These are phyloP conservation scores for Gossypium sturtianum DNA, from an alignment of 345 rosid species.

Conservation along the genomic window DNA sequence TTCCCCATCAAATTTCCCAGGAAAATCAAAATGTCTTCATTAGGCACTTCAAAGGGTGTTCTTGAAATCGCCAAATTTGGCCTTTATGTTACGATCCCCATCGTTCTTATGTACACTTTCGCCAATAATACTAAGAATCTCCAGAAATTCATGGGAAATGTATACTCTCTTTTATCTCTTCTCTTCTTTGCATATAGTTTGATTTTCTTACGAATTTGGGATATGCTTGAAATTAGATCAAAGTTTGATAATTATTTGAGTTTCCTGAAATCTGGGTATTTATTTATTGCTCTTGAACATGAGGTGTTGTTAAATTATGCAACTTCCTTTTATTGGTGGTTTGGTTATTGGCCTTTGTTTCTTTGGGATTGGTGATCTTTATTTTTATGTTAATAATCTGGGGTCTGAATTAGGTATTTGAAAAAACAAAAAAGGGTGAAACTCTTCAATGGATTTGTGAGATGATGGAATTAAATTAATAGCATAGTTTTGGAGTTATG, in stretches of 20 bases:
- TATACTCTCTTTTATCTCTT: slow-evolving; percentile 25
- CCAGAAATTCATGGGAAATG: slow-evolving; percentile 84
- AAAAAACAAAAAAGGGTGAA: not conserved
- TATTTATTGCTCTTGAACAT: not conserved
- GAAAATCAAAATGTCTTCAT: slow-evolving; percentile 47
- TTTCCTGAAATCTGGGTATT: not conserved
- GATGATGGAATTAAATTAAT: not conserved
- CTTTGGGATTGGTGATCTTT: not conserved
- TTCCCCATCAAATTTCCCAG: not conserved
- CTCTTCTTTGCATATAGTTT: not conserved
- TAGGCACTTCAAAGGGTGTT: slow-evolving; percentile 74
- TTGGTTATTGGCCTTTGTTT: not conserved
- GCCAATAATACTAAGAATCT: slow-evolving; percentile 74
- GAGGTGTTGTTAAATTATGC: not conserved
- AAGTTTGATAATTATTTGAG: not conserved
- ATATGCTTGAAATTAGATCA: not conserved
- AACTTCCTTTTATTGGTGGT: not conserved
- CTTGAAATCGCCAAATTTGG: slow-evolving; percentile 86
- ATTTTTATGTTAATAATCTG: not conserved
- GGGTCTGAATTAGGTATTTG: not conserved
- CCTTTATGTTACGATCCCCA: slow-evolving; percentile 57
- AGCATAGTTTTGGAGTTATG: not conserved
- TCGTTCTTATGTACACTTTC: slow-evolving; percentile 72
- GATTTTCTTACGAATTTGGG: not conserved
- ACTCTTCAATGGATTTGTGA: not conserved